Evolutionary conservation across 2,329 filamentous ascomycete species (phyloP), one percentile per base, ranked within the genome.

Genomic region (Fusarium luffae): DNA sequence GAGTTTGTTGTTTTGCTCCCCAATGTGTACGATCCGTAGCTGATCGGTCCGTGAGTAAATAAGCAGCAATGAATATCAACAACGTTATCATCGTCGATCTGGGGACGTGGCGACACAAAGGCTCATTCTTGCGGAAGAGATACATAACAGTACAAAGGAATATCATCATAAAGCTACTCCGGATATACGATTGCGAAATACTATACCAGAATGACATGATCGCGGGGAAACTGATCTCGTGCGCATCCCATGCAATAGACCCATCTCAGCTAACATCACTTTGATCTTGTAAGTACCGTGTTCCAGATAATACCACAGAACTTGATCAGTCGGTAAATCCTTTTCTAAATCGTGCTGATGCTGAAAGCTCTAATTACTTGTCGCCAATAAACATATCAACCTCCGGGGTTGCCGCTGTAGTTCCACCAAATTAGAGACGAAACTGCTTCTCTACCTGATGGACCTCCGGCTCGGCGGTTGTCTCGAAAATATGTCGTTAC

Each of bases 391-490:
- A 47, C 18, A 46, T n/a, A 28, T 47, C 40, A 55, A 69, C 30
- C 32, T 65, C 68, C 59, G 68, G 54, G 42, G 44, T 54, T 59
- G 34, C 54, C 68, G 63, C 47, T 67, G 37, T n/a, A 56, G 43
- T 55, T 59, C 54, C 54, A 61, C 54, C 48, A 18, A 66, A 57
- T 21, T 23, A 50, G 19, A 66, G 41, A 37, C 27, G 25, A 28
- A 69, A 37, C 60, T 68, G 71, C 44, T 65, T 42, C 52, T 62
- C 58, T 70, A 74, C 71, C 37, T 55, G 32, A 63, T 57, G 54
- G 62, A 50, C 18, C 63, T 72, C 58, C 73, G 73, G 72, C 72
- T 75, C 72, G 73, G 73, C 73, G 72, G 73, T 66, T 72, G 54
- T 48, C 54, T 66, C 61, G 46, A 68, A 44, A 51, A 59, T 56